Base-by-base conservation (phyloP, 495 filamentous ascomycete species). In the Aspergillus leporis region DNA sequence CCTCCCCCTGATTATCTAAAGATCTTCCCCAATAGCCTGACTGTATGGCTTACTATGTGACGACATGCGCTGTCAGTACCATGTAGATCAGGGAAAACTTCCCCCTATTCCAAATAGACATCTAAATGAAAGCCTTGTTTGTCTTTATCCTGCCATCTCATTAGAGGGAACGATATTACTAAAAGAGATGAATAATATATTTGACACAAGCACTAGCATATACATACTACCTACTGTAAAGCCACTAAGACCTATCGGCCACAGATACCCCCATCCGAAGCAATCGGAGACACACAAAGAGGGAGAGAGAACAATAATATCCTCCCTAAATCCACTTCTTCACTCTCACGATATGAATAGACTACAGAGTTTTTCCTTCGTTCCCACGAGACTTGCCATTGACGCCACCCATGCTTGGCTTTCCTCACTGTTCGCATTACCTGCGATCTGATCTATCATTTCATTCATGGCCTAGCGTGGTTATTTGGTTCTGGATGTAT, bases 321-420 rank as follows among this genome's bases (percentile, higher is more conserved):
- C n/a, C n/a, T n/a, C n/a, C n/a, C n/a, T n/a, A 32, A 32, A 32
- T 38, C 3, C 34, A 3, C 9, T 10, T 13, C 3, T 41, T 5
- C 38, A n/a, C n/a, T n/a, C 38, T 14, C 43, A 47, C 19, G 43
- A 47, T n/a, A 41, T 14, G 16, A n/a, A 41, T 41, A n/a, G 16
- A n/a, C 38, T 41, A 47, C 43, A 22, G 43, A 47, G 43, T 45
- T 45, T 45, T 23, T 8, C 9, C 23, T 47, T 12, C 7, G 1
- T 47, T 23, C 43, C 43, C 43, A 47, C 43, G 43, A 47, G 43
- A 47, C 43, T 47, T 10, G 12, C 43, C 10, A 12, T 22, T 7
- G 13, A 47, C 43, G 43, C 43, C 43, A 47, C 43, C 43, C 43
- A 47, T 47, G 43, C 43, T 47, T 47, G 43, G 19, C 19, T 23